Evolutionary conservation across 2,329 filamentous ascomycete genomes (phyloP), one percentile per base, ranked within the genome.

Genomic region (Fusarium xyrophilum): DNA sequence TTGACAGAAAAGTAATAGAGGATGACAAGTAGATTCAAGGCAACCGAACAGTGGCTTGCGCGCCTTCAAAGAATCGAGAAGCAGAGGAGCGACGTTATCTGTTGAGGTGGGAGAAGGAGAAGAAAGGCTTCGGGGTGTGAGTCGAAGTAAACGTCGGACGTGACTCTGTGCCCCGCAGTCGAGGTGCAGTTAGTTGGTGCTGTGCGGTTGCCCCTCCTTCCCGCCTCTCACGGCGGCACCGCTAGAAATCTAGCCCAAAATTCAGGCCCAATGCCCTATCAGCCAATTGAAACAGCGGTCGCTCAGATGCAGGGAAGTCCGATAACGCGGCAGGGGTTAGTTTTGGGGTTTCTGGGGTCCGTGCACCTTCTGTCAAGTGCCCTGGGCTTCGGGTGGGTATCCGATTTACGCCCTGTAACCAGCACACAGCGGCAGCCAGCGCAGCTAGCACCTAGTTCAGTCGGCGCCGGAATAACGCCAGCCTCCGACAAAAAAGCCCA

Each of bases 111-210:
- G 51, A 62, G 52, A 65, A 48, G 54, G 46, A 62, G 58, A 69
- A 56, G 64, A 57, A 63, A 60, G 46, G 36, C 57, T 71, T 66
- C 52, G 55, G 66, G 43, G 65, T 71, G 60, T 74, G 72, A 74
- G 72, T 74, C 70, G 72, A 73, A 71, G 60, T 71, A 61, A 61
- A 68, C 52, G 67, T 63, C 58, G 70, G 70, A 57, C 58, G 57
- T 71, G 67, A 72, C 70, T 64, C 62, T 67, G 56, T 75, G 73
- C 73, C 73, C 73, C 73, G 72, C 72, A 73, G 63, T 73, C 65
- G 50, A 66, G n/a, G 50, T 52, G 50, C 35, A 23, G 44, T 47
- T 32, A 23, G 44, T 47, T 32, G 50, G 27, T 53, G 50, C 36
- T 38, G 25, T 30, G 48, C 27, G 33, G n/a, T 30, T 42, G 35